Evolutionary conservation across 78 protist genomes (phyloP).

Genomic region (Pelomyxa schiedti): DNA sequence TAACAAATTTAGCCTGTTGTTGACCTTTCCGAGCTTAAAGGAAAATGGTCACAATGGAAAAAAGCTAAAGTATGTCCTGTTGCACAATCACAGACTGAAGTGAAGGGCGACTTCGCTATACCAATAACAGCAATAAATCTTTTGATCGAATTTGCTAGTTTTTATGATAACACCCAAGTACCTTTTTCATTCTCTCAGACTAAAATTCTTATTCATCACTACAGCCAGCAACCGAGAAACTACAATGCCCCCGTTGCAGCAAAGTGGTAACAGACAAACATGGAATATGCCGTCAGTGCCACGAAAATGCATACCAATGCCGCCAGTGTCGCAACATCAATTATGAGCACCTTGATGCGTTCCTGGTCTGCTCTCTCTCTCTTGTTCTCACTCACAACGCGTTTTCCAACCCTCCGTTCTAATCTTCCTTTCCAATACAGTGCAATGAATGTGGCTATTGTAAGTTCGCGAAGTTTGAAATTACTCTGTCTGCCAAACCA

Average conservation of each 20-base stretch:
- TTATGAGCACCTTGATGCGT: conserved; percentile 81
- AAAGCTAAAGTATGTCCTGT: conserved; percentile 16
- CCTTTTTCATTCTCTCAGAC: too few species aligned
- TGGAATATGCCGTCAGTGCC: conserved; percentile 81
- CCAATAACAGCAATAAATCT: conserved; percentile 62
- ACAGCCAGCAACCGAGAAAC: conserved; percentile 24
- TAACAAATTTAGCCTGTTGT: not conserved
- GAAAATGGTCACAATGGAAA: conserved; percentile 51
- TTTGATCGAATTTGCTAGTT: conserved; percentile 62
- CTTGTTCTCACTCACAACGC: not conserved
- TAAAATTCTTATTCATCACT: too few species aligned
- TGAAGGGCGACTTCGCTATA: conserved; percentile 19
- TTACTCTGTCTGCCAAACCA: conserved; percentile 30
- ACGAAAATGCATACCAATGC: conserved; percentile 90
- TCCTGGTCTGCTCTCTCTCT: conserved; percentile 17
- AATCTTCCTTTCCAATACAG: not conserved
- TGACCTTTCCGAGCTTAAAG: conserved; percentile 52
- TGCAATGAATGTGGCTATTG: conserved; percentile 90
- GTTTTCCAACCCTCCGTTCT: too few species aligned
- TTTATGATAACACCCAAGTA: conserved; percentile 36
- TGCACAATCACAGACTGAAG: conserved; percentile 44
- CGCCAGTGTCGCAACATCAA: conserved; percentile 89
- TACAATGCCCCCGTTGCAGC: conserved; percentile 71
- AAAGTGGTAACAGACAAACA: conserved; percentile 59
- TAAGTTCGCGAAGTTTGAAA: conserved; percentile 62